Conservation (phyloP, 768 basidiomycete species). For the Phlebiopsis gigantea region DNA sequence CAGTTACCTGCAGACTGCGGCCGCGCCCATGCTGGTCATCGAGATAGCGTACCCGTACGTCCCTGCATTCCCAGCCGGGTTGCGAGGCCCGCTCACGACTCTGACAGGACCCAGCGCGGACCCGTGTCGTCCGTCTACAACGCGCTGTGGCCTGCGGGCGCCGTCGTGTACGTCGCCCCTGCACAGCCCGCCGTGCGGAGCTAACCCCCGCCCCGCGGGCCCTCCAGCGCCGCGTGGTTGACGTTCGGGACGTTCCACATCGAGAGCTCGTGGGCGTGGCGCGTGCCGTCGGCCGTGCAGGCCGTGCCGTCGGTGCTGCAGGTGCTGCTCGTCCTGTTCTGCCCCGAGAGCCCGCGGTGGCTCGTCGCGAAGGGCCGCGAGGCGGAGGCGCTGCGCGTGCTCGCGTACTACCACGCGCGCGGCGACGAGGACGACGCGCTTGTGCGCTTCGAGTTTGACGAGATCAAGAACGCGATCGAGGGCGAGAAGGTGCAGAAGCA, state of each 20-base stretch:
- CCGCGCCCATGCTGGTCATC: constrained; percentile 79
- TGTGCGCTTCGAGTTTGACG: constrained; percentile 68
- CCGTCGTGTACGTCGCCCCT: constrained; percentile 49
- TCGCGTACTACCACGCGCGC: constrained; percentile 83
- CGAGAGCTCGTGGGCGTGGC: constrained; percentile 69
- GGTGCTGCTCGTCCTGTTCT: constrained; percentile 58
- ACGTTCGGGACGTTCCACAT: constrained; percentile 81
- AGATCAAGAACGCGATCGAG: constrained; percentile 73
- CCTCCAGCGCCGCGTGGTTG: constrained; percentile 61
- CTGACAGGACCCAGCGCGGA: constrained; percentile 53
- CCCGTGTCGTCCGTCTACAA: constrained; percentile 76
- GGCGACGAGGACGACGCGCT: constrained; percentile 66
- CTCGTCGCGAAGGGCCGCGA: constrained; percentile 71
- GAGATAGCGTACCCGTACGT: constrained; percentile 71
- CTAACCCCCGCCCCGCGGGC: background rate
- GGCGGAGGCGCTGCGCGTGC: constrained; percentile 54
- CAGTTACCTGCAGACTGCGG: constrained; percentile 35
- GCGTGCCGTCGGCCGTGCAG: constrained; percentile 75
- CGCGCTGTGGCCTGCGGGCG: constrained; percentile 82
- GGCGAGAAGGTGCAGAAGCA: constrained; percentile 59
- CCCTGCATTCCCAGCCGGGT: no score
- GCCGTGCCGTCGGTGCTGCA: constrained; percentile 64
- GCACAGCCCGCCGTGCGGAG: background rate
- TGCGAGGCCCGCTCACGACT: no score
- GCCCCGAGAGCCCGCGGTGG: constrained; percentile 85